Percentiles rank a stretch among this genome's conserved stretches.
Conservation (phyloP, 2,329 filamentous ascomycete genomes). For the Domatiomyces catenatus region DNA sequence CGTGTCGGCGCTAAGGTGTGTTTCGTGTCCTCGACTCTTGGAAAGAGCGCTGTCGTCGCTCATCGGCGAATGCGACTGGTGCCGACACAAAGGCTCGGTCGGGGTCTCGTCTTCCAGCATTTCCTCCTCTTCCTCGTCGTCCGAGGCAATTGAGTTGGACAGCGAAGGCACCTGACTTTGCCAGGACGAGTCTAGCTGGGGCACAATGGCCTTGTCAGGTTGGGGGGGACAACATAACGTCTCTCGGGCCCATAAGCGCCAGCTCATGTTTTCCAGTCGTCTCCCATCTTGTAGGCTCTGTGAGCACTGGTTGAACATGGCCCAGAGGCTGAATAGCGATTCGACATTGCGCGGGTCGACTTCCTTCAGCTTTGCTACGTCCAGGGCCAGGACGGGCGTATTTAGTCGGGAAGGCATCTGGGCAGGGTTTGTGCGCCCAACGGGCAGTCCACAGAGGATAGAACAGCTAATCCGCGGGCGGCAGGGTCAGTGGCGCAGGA, state of each 20-base stretch:
- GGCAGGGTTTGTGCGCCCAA: slow-evolving; percentile 9
- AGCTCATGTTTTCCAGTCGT: slow-evolving; percentile 85
- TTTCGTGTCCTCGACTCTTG: slow-evolving; percentile 58
- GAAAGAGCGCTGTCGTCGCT: slow-evolving; percentile 31
- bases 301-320: slow-evolving; percentile 87
- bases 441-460: neutral
- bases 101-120: slow-evolving; percentile 36
- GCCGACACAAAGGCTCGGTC: slow-evolving; percentile 25
- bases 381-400: slow-evolving; percentile 77
- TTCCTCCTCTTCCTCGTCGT: slow-evolving; percentile 26
- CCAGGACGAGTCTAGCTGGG: slow-evolving; percentile 32
- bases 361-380: slow-evolving; percentile 81
- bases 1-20: slow-evolving; percentile 83
- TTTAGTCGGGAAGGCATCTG: slow-evolving; percentile 71
- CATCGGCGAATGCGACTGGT: slow-evolving; percentile 8
- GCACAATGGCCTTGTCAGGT: slow-evolving; percentile 36
- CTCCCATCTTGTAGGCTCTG: slow-evolving; percentile 87
- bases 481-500: neutral
- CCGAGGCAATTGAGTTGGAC: slow-evolving; percentile 62
- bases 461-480: neutral
- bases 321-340: slow-evolving; percentile 94
- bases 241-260: slow-evolving; percentile 88
- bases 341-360: slow-evolving; percentile 87
- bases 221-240: slow-evolving; percentile 70
- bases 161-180: slow-evolving; percentile 50